A percentile compares a stretch with the other conserved stretches of the same genome.
These are phyloP conservation scores for Claviceps arundinis DNA, from an alignment of 2,329 filamentous ascomycete species.

Conservation along the genomic window DNA sequence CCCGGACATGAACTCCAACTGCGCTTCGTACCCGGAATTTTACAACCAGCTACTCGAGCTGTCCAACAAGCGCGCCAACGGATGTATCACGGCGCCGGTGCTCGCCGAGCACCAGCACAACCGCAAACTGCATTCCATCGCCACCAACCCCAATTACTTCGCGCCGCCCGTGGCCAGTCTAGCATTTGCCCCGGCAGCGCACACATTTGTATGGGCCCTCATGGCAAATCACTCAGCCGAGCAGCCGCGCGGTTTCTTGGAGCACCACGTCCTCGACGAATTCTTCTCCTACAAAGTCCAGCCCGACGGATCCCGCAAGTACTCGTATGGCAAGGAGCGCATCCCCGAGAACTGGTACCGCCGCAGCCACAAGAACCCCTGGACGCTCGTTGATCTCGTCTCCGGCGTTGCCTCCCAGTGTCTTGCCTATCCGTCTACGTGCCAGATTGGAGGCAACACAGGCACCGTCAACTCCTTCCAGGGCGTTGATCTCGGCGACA, in stretches of 20 bases:
- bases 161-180: slow-evolving; percentile 36
- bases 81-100: slow-evolving; percentile 2
- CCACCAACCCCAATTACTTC: slow-evolving; percentile 39
- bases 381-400: slow-evolving; percentile 25
- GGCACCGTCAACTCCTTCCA: slow-evolving; percentile 35
- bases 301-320: slow-evolving; percentile 22
- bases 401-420: slow-evolving; percentile 20
- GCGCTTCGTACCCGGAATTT: slow-evolving; percentile 1
- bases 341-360: slow-evolving; percentile 39
- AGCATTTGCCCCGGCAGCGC: slow-evolving; percentile 31
- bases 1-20: slow-evolving; percentile 1
- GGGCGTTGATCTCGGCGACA: slow-evolving; percentile 27
- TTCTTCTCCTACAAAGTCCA: slow-evolving; percentile 20
- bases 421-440: slow-evolving; percentile 11
- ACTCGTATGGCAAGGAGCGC: slow-evolving; percentile 32
- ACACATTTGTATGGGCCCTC: slow-evolving; percentile 27
- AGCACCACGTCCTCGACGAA: slow-evolving; percentile 4
- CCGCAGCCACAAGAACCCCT: slow-evolving; percentile 27
- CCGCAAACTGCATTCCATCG: slow-evolving; percentile 22
- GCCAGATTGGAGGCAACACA: slow-evolving; percentile 30
- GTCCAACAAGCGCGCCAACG: slow-evolving; percentile 28
- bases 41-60: slow-evolving; percentile 21
- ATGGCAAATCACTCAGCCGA: slow-evolving; percentile 30
- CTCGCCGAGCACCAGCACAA: not conserved
- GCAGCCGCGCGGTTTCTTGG: slow-evolving; percentile 19